Evolutionary conservation across 441 rosid species (phyloP).

Genomic region (Corymbia citriodora): DNA sequence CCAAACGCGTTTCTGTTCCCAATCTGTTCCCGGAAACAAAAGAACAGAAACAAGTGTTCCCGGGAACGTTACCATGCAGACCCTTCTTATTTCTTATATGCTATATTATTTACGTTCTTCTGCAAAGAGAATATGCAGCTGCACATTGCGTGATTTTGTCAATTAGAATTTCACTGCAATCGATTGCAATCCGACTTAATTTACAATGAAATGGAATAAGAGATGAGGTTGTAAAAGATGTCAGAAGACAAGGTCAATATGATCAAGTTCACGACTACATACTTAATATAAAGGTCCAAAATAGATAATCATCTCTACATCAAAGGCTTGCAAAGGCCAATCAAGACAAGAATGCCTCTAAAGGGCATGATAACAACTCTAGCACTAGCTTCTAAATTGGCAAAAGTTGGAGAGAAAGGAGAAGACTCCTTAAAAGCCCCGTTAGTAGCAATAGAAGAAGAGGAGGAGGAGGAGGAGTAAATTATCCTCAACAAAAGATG

Average conservation of each 20-base stretch:
- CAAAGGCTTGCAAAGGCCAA: background rate
- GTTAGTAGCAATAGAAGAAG: background rate
- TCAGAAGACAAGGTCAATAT: background rate
- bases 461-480: background rate
- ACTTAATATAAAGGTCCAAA: background rate
- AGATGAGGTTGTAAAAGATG: background rate
- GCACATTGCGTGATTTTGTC: fast-evolving
- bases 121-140: no score
- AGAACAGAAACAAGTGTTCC: no score
- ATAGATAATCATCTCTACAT: background rate
- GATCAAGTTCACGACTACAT: background rate
- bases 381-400: background rate
- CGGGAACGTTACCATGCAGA: no score
- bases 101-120: background rate
- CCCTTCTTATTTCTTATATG: background rate
- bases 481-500: background rate
- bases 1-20: no score
- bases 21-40: no score
- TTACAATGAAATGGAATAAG: background rate
- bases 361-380: no score
- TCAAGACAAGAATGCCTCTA: background rate
- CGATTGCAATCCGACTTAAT: fast-evolving
- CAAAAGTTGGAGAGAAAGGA: background rate
- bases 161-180: fast-evolving
- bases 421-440: background rate